These are phyloP conservation scores for Aspergillus piperis DNA, from an alignment of 2,329 filamentous ascomycete species.

Conservation along the genomic window DNA sequence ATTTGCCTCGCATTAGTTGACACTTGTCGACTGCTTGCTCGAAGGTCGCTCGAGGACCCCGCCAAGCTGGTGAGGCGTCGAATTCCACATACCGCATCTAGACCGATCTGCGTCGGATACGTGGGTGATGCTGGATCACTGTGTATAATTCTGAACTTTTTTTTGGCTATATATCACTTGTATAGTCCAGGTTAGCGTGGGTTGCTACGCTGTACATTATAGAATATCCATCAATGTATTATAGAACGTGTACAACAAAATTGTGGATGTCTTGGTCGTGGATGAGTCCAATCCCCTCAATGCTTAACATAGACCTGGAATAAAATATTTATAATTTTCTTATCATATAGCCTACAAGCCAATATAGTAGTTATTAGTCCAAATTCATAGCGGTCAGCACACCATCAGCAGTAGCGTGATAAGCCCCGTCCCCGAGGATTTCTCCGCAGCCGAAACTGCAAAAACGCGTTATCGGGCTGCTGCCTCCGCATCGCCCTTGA, in stretches of 20 bases:
- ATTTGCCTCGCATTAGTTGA: background rate
- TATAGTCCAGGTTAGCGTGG: background rate
- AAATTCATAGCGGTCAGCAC: too few relatives aligned
- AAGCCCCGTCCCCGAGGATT: conserved; percentile 4
- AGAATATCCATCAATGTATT: too few relatives aligned
- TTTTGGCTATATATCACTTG: too few relatives aligned
- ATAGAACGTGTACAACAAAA: too few relatives aligned
- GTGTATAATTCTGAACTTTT: too few relatives aligned
- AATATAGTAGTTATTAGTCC: too few relatives aligned
- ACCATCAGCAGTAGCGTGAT: background rate
- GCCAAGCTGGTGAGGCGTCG: background rate
- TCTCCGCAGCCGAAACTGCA: conserved; percentile 30
- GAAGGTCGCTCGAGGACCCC: background rate
- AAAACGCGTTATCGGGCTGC: conserved; percentile 18
- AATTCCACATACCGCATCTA: background rate
- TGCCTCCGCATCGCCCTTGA: conserved; percentile 13
- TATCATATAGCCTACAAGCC: too few relatives aligned
- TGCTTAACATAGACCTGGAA: too few relatives aligned
- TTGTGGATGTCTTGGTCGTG: too few relatives aligned
- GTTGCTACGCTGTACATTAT: too few relatives aligned
- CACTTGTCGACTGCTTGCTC: background rate
- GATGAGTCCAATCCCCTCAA: too few relatives aligned
- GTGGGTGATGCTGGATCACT: background rate
- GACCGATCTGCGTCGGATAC: background rate
- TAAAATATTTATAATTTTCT: too few relatives aligned